Evolutionary conservation across 345 rosid species (phyloP).

Genomic region (Brassica nigra): DNA sequence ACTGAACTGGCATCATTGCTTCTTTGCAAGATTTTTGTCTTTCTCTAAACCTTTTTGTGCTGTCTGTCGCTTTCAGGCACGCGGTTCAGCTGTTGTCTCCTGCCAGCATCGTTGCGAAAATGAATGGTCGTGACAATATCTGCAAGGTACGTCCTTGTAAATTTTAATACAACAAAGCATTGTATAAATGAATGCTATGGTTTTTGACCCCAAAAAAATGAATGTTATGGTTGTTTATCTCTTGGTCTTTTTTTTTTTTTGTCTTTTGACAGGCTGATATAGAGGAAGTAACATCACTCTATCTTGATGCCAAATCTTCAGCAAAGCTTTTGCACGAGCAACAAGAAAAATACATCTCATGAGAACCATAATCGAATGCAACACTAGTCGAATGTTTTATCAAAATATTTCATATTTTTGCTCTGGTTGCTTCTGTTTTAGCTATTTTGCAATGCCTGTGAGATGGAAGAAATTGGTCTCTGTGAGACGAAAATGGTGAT

Average conservation of each 20-base stretch:
- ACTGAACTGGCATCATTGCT: conserved; percentile 25
- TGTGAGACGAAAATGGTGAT: neutral
- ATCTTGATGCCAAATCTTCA: conserved; percentile 92
- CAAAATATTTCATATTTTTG: neutral
- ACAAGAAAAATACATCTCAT: conserved; percentile 84
- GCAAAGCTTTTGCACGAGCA: conserved; percentile 90
- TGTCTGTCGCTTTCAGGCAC: conserved; percentile 58
- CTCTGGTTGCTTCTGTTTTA: neutral
- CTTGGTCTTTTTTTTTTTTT: conserved; percentile 11
- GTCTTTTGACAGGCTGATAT: conserved; percentile 66
- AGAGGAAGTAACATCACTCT: conserved; percentile 76
- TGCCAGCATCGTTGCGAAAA: conserved; percentile 86
- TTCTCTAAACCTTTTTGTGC: neutral
- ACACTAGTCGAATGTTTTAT: neutral
- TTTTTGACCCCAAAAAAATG: neutral
- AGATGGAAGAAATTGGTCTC: neutral
- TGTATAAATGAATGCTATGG: neutral
- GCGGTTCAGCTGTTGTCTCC: conserved; percentile 94
- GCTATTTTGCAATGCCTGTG: conserved; percentile 16
- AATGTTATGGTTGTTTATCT: neutral
- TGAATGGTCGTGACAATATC: conserved; percentile 89
- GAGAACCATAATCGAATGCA: conserved; percentile 23
- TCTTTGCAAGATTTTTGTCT: neutral
- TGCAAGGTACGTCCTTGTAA: conserved; percentile 64
- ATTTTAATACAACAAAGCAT: neutral